These are phyloP conservation scores for Acacia pycnantha DNA, from an alignment of 331 rosid genomes.

Conservation along the genomic window DNA sequence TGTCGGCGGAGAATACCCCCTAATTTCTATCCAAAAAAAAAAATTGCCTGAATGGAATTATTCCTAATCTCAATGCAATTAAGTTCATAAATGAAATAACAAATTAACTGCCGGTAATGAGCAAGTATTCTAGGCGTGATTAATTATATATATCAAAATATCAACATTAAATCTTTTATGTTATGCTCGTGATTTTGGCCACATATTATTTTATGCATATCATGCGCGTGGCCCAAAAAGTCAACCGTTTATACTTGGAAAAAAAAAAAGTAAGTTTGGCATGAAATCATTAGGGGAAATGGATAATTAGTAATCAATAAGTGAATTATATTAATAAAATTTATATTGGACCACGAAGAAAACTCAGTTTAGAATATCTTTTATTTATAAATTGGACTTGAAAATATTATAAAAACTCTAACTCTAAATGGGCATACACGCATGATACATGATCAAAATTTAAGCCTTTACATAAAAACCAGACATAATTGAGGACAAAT, in stretches of 20 bases:
- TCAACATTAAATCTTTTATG: not conserved
- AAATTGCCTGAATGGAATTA: not conserved
- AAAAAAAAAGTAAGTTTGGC: not conserved
- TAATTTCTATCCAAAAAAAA: too few species aligned
- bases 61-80: not conserved
- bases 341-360: not conserved
- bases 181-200: not conserved
- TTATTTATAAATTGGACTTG: not conserved
- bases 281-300: not conserved
- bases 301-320: not conserved
- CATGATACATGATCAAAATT: not conserved
- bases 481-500: not conserved
- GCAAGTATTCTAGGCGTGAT: not conserved
- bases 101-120: not conserved
- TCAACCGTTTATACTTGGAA: not conserved
- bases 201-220: not conserved
- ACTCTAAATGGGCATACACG: not conserved
- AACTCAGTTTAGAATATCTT: not conserved
- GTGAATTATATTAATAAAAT: not conserved
- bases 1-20: too few species aligned
- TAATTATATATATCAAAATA: slow-evolving; percentile 17
- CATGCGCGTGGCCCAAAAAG: not conserved
- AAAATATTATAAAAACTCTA: not conserved
- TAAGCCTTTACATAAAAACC: not conserved
- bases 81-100: not conserved